Percentiles rank a stretch among this genome's conserved stretches.
These are phyloP conservation scores for Blastocrithidia nonstop DNA, from an alignment of 208 protist genomes.

Conservation along the genomic window DNA sequence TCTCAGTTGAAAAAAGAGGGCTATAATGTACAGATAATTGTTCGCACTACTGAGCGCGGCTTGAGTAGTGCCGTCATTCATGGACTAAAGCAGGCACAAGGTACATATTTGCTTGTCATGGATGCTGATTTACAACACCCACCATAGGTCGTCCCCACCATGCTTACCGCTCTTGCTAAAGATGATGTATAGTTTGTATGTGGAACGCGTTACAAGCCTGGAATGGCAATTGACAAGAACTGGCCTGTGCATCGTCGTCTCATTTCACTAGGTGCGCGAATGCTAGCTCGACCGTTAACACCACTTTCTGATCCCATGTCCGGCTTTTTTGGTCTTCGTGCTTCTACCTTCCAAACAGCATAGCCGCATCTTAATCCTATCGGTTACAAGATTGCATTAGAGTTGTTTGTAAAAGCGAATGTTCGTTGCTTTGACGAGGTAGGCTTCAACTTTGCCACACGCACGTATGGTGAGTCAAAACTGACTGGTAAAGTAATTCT, in stretches of 20 bases:
- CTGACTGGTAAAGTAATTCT: slow-evolving; percentile 81
- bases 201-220: slow-evolving; percentile 72
- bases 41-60: slow-evolving; percentile 66
- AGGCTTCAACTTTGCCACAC: slow-evolving; percentile 68
- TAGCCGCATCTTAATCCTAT: slow-evolving; percentile 49
- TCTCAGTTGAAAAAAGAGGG: slow-evolving; percentile 32
- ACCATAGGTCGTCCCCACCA: slow-evolving; percentile 56
- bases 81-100: slow-evolving; percentile 39
- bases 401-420: slow-evolving; percentile 81
- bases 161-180: slow-evolving; percentile 44
- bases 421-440: slow-evolving; percentile 58
- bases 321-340: slow-evolving; percentile 81
- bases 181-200: slow-evolving; percentile 70
- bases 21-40: slow-evolving; percentile 57
- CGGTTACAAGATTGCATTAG: slow-evolving; percentile 89
- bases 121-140: slow-evolving; percentile 88
- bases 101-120: slow-evolving; percentile 73
- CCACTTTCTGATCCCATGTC: slow-evolving; percentile 87
- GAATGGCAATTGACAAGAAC: slow-evolving; percentile 60
- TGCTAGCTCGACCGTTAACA: slow-evolving; percentile 75
- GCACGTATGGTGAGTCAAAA: slow-evolving; percentile 72
- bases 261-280: slow-evolving; percentile 72
- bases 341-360: slow-evolving; percentile 33
- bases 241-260: slow-evolving; percentile 80
- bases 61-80: slow-evolving; percentile 82